Evolutionary conservation across 2,329 filamentous ascomycete species (phyloP).

Genomic region (Fusarium floridanum): DNA sequence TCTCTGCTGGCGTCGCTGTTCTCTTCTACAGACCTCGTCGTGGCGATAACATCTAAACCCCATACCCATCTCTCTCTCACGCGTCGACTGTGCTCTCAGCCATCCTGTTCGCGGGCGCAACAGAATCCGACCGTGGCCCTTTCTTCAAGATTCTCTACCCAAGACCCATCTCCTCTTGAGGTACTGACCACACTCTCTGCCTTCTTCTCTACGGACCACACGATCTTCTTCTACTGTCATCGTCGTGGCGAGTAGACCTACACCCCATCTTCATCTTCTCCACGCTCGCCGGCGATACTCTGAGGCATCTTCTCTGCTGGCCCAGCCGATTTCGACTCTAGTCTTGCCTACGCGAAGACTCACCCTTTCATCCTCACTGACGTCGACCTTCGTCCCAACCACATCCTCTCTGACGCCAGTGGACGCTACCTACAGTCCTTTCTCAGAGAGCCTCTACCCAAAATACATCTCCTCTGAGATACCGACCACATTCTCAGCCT

Average conservation of each 20-base stretch:
- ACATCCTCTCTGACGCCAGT: neutral
- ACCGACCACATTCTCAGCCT: neutral
- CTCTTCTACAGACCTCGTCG: neutral
- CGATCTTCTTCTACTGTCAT: neutral
- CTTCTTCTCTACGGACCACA: neutral
- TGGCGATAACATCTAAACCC: neutral
- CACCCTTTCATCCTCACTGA: neutral
- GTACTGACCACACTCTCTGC: neutral
- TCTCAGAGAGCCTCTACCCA: neutral
- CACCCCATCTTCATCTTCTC: neutral
- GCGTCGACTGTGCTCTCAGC: neutral
- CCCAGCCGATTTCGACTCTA: neutral
- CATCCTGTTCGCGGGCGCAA: neutral
- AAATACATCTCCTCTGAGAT: neutral
- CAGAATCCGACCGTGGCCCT: neutral
- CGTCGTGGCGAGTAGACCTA: neutral
- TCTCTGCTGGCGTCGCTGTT: neutral
- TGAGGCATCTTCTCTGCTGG: neutral
- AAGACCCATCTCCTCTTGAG: neutral
- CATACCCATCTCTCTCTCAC: neutral
- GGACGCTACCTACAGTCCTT: neutral
- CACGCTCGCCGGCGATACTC: neutral
- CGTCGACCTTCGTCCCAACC: neutral
- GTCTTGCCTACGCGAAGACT: neutral
- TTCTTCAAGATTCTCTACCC: neutral